Evolutionary conservation across 2,329 filamentous ascomycete species (phyloP).

Genomic region (Dactylellina leptospora): DNA sequence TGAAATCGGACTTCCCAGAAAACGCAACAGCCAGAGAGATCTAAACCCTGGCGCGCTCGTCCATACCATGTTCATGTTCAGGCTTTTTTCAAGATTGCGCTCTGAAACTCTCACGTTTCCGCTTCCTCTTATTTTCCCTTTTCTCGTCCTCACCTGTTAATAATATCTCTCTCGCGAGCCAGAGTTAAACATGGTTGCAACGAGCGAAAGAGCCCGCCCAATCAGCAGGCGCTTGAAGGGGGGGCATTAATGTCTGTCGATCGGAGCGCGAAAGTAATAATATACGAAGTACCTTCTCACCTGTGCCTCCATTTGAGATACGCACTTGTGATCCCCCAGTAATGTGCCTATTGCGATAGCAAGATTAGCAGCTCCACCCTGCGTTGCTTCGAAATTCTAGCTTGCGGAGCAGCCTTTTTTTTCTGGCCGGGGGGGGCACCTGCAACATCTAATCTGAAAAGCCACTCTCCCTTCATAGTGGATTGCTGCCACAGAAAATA

Average conservation of each 20-base stretch:
- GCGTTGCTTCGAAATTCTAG: slow-evolving; percentile 15
- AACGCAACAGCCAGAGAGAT: slow-evolving; percentile 11
- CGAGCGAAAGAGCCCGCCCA: slow-evolving; percentile 28
- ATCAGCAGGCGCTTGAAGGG: slow-evolving; percentile 20
- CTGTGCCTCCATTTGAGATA: slow-evolving; percentile 37
- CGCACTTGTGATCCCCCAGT: slow-evolving; percentile 8
- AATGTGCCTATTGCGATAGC: slow-evolving; percentile 2
- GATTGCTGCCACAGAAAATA: slow-evolving; percentile 9
- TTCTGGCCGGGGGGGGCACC: not conserved
- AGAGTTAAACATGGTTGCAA: slow-evolving; percentile 49
- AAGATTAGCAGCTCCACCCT: slow-evolving; percentile 33
- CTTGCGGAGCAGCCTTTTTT: slow-evolving; percentile 7
- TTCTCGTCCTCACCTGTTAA: no score
- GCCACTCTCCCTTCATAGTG: slow-evolving; percentile 8
- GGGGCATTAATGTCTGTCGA: slow-evolving; percentile 13
- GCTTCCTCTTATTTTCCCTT: no score
- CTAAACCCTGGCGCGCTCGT: slow-evolving; percentile 21
- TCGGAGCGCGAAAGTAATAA: slow-evolving; percentile 2
- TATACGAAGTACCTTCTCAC: slow-evolving; percentile 25
- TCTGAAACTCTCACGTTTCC: slow-evolving; percentile 54
- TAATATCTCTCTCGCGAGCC: slow-evolving; percentile 46
- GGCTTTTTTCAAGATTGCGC: slow-evolving; percentile 43
- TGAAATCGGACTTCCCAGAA: slow-evolving; percentile 27
- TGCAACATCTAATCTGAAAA: slow-evolving; percentile 15
- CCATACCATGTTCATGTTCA: slow-evolving; percentile 47